Evolutionary conservation across 352 stramenopile genomes (phyloP).

Genomic region (Globisporangium spiculum): DNA sequence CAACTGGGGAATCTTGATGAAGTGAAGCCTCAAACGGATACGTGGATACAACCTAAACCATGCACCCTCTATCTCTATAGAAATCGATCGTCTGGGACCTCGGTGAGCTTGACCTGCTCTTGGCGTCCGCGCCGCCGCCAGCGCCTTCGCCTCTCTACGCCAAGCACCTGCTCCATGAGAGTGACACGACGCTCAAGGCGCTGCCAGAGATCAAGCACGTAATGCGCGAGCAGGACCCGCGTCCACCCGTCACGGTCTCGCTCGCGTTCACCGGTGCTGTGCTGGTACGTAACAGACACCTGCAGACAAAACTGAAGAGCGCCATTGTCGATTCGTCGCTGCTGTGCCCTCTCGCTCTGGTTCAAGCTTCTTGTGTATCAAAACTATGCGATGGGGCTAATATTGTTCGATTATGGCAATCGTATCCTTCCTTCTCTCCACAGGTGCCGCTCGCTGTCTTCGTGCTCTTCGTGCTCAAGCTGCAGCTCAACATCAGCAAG

Average conservation of each 20-base stretch:
- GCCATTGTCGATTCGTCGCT: conserved; percentile 6
- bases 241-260: conserved; percentile 63
- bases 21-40: not conserved
- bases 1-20: not conserved
- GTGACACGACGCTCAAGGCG: conserved; percentile 81
- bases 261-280: conserved; percentile 67
- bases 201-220: conserved; percentile 87
- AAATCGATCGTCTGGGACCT: conserved; percentile 71
- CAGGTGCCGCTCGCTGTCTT: conserved; percentile 55
- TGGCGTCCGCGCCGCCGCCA: conserved; percentile 55
- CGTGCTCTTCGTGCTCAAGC: conserved; percentile 55
- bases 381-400: not conserved
- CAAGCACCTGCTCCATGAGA: conserved; percentile 83
- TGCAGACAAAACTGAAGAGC: not conserved
- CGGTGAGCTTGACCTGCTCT: conserved; percentile 62
- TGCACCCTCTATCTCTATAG: conserved; percentile 9
- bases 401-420: not conserved
- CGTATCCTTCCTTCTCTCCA: not conserved
- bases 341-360: not conserved
- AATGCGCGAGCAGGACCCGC: conserved; percentile 74
- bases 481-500: conserved; percentile 64
- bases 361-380: not conserved
- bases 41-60: not conserved
- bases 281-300: conserved; percentile 27
- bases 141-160: conserved; percentile 81